Conservation (phyloP, 306 rosid species). For the Prunus armeniaca region DNA sequence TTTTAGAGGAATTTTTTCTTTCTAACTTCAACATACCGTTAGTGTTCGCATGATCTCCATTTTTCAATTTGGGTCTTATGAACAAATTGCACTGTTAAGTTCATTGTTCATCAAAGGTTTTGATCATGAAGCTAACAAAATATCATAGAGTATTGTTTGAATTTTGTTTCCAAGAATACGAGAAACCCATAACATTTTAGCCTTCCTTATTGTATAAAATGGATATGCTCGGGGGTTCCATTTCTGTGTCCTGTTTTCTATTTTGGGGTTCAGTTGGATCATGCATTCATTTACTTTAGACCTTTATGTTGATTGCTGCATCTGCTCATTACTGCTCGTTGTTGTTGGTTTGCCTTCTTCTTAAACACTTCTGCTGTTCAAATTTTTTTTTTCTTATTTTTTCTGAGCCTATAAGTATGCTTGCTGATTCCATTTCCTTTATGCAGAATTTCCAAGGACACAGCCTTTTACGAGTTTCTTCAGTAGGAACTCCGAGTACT, state of each 20-base stretch:
- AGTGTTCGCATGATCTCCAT: neutral
- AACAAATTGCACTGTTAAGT: neutral
- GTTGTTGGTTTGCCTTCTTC: neutral
- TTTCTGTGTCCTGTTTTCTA: neutral
- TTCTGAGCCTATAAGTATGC: neutral
- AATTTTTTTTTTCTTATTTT: neutral
- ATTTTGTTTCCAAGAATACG: neutral
- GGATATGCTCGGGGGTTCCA: neutral
- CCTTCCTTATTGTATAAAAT: neutral
- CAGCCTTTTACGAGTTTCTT: constrained; percentile 58
- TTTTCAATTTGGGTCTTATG: neutral
- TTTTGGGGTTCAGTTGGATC: neutral
- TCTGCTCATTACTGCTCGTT: neutral
- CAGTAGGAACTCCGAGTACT: constrained; percentile 60
- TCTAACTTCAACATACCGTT: neutral
- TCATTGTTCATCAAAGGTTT: neutral
- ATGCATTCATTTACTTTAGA: neutral
- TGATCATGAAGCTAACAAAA: neutral
- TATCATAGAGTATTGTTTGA: neutral
- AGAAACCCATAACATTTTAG: neutral
- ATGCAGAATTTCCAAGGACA: constrained; percentile 83
- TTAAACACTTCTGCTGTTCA: neutral
- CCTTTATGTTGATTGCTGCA: constrained; percentile 6
- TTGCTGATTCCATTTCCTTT: constrained; percentile 20
- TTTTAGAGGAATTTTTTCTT: neutral